Base-by-base conservation (phyloP, 345 rosid genomes). In the Laguncularia racemosa region DNA sequence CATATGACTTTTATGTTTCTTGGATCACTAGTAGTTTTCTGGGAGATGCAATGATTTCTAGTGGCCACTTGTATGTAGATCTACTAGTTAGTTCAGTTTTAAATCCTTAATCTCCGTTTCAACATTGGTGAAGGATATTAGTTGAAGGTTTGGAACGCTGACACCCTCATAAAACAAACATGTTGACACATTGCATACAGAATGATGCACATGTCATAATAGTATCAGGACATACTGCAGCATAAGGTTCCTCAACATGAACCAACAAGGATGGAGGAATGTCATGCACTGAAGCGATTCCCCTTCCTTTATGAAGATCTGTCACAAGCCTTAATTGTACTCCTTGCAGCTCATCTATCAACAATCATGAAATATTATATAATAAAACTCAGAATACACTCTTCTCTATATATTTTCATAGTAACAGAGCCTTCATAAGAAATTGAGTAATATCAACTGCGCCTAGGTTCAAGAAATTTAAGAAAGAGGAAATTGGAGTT, bases 231-330 rank as follows among this genome's bases (percentile, higher is more conserved):
- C 40, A 33, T 33, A 91, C 96, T 82, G 74, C 67, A 51, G 86
- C 79, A 62, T 78, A 78, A 44, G 97, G 95, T 67, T 88, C 77
- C 74, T 91, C 96, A 20, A 28, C 56, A 69, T 84, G 96, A 59
- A 91, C 73, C 67, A 91, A 78, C 52, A 83, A 67, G 46, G 89
- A 79, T 70, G 78, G 80, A 59, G 84, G 82, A 75, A 85, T 77
- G 65, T 82, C 89, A 67, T 58, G 64, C 26, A 64, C 60, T 43
- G 96, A 80, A 64, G 67, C 71, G 78, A 85, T 80, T 48, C 91
- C 95, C 78, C 84, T 81, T 70, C 96, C 97, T 84, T 85, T 91
- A 58, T 73, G 73, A 28, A 64, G 68, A 26, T 76, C 82, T 47
- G 59, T 65, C n/a, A 85, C 84, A 72, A 77, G 67, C 47, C 53